Evolutionary conservation across 2,329 filamentous ascomycete species (phyloP).

Genomic region (Pseudogymnoascus sp.): DNA sequence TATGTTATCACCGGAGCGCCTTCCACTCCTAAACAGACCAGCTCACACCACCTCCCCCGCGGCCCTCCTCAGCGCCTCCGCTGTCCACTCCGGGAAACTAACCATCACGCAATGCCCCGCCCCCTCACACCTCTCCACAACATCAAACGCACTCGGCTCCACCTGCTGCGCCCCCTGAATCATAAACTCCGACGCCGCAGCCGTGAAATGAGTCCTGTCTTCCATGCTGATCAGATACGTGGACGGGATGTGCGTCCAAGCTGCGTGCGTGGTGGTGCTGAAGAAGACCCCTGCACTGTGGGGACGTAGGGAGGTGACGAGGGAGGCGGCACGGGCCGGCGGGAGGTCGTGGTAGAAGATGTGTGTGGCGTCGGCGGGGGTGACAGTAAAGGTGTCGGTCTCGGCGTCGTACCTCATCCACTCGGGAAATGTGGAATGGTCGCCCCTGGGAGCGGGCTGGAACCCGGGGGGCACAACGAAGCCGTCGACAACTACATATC

Average conservation of each 20-base stretch:
- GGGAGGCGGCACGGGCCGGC: background rate
- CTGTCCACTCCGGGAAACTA: constrained; percentile 18
- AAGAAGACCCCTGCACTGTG: constrained; percentile 9
- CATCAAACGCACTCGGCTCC: constrained; percentile 19
- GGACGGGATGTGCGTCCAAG: constrained; percentile 10
- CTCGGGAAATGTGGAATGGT: background rate
- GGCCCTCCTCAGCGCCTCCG: background rate
- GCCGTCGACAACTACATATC: background rate
- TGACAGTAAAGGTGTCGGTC: background rate
- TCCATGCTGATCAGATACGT: constrained; percentile 3
- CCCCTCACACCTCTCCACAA: constrained; percentile 19
- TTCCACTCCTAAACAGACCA: background rate
- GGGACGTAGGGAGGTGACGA: background rate
- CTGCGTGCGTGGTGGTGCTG: constrained; percentile 3
- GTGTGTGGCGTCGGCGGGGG: background rate
- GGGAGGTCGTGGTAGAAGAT: constrained; percentile 2
- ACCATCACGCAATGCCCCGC: constrained; percentile 19
- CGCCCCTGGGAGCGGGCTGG: background rate
- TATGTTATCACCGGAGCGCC: background rate
- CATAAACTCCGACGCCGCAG: constrained; percentile 17
- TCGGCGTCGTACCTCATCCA: background rate
- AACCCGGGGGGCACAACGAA: background rate
- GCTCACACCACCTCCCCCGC: background rate
- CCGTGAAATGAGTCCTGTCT: background rate
- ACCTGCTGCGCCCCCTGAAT: constrained; percentile 18